These are phyloP conservation scores for Cyclanthera cordifolia DNA, from an alignment of 306 rosid genomes.

Conservation along the genomic window DNA sequence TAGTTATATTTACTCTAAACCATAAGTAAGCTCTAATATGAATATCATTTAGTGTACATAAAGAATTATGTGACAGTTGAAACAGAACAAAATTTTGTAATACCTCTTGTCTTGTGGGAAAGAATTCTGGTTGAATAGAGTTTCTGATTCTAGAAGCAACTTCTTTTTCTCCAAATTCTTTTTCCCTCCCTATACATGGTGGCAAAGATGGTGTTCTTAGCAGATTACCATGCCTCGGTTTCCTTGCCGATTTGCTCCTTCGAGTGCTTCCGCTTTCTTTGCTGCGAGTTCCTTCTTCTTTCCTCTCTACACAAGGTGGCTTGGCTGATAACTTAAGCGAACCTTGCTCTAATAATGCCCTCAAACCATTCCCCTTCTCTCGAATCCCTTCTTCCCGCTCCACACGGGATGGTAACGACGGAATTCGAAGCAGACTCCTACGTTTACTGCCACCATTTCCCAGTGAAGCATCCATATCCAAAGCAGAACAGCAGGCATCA, in stretches of 20 bases:
- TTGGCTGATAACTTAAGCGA: conserved; percentile 15
- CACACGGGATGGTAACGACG: conserved; percentile 40
- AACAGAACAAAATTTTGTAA: neutral
- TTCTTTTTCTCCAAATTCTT: neutral
- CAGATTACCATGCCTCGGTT: conserved; percentile 12
- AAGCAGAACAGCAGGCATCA: conserved; percentile 1
- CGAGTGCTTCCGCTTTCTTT: conserved; percentile 7
- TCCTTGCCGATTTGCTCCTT: conserved; percentile 1
- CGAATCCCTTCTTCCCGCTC: conserved; percentile 24
- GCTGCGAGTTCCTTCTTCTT: conserved; percentile 30
- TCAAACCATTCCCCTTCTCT: conserved; percentile 15
- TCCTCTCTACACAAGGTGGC: conserved; percentile 36
- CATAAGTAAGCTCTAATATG: neutral
- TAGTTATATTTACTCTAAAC: neutral
- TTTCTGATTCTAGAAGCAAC: conserved; percentile 23
- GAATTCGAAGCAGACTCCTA: conserved; percentile 27
- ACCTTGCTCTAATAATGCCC: conserved; percentile 23
- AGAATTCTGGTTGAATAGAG: conserved; percentile 28
- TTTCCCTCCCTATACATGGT: conserved; percentile 18
- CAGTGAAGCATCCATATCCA: neutral
- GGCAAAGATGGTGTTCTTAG: conserved; percentile 38
- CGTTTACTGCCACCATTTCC: conserved; percentile 7
- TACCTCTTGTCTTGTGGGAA: conserved; percentile 26
- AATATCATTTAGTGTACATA: neutral
- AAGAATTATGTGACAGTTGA: neutral